Evolutionary conservation across 140 eudicot species (phyloP).

Genomic region (Erigeron philadelphicus): DNA sequence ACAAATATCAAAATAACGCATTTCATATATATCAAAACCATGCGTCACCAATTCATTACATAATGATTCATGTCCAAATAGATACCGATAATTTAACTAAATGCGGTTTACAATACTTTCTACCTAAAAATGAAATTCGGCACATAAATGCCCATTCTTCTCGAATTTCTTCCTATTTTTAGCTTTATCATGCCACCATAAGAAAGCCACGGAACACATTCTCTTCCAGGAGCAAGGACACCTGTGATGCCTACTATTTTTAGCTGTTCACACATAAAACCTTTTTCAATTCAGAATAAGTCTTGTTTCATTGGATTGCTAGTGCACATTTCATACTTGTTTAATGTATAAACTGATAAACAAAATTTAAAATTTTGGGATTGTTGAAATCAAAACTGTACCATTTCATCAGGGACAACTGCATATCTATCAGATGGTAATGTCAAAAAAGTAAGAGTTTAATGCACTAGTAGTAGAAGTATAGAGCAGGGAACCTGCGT

Average conservation of each 20-base stretch:
- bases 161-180: too few species aligned
- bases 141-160: too few species aligned
- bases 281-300: background rate
- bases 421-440: constrained; percentile 82
- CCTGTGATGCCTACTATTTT: constrained; percentile 92
- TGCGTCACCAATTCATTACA: too few species aligned
- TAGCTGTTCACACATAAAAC: background rate
- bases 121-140: too few species aligned
- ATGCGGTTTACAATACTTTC: too few species aligned
- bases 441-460: background rate
- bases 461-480: background rate
- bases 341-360: background rate
- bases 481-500: constrained; percentile 41
- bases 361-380: background rate
- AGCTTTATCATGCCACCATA: constrained; percentile 89
- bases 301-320: background rate
- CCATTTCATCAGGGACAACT: constrained; percentile 83
- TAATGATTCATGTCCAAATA: too few species aligned
- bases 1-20: too few species aligned
- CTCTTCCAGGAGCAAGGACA: constrained; percentile 96
- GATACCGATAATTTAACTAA: too few species aligned
- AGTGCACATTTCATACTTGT: too few species aligned
- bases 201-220: constrained; percentile 94
- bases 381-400: constrained; percentile 24
- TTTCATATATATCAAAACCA: too few species aligned